Conservation (phyloP, 495 filamentous ascomycete species). For the Cenococcum geophilum region DNA sequence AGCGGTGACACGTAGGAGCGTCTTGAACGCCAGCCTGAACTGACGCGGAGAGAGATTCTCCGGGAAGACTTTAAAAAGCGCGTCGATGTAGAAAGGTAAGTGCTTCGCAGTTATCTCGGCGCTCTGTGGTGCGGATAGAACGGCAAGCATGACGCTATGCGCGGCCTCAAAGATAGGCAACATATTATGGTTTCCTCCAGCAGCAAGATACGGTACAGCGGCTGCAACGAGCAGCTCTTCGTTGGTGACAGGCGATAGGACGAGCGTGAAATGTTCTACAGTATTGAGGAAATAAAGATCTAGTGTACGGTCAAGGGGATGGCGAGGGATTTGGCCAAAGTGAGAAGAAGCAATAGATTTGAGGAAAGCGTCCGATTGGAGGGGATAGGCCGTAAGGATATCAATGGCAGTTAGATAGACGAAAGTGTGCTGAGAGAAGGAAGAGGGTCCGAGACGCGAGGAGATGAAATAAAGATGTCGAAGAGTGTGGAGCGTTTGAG, state of each 20-base stretch:
- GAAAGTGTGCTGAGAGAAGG: slow-evolving; percentile 77
- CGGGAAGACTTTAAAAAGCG: slow-evolving; percentile 82
- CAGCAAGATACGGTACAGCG: slow-evolving; percentile 69
- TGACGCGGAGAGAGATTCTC: slow-evolving; percentile 75
- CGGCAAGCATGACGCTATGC: slow-evolving; percentile 77
- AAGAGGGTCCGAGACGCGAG: slow-evolving; percentile 63
- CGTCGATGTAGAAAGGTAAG: slow-evolving; percentile 80
- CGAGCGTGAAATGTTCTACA: slow-evolving; percentile 75
- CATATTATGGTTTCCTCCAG: slow-evolving; percentile 55
- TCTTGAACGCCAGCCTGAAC: slow-evolving; percentile 90
- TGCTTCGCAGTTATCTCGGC: slow-evolving; percentile 63
- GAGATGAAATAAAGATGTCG: slow-evolving; percentile 85
- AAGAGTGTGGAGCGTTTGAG: slow-evolving; percentile 70
- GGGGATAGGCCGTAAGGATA: slow-evolving; percentile 68
- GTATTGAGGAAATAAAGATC: slow-evolving; percentile 91
- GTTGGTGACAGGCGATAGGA: slow-evolving; percentile 56
- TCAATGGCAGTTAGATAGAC: slow-evolving; percentile 86
- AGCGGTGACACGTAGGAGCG: slow-evolving; percentile 75
- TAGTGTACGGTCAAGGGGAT: slow-evolving; percentile 70
- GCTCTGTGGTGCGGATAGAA: slow-evolving; percentile 73
- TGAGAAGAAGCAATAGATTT: slow-evolving; percentile 53
- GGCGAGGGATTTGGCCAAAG: slow-evolving; percentile 59
- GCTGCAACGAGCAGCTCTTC: slow-evolving; percentile 70
- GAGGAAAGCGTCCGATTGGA: slow-evolving; percentile 64
- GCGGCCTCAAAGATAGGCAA: slow-evolving; percentile 79